Evolutionary conservation across 139 green algal species (phyloP).

Genomic region (Coelastrella sp.): DNA sequence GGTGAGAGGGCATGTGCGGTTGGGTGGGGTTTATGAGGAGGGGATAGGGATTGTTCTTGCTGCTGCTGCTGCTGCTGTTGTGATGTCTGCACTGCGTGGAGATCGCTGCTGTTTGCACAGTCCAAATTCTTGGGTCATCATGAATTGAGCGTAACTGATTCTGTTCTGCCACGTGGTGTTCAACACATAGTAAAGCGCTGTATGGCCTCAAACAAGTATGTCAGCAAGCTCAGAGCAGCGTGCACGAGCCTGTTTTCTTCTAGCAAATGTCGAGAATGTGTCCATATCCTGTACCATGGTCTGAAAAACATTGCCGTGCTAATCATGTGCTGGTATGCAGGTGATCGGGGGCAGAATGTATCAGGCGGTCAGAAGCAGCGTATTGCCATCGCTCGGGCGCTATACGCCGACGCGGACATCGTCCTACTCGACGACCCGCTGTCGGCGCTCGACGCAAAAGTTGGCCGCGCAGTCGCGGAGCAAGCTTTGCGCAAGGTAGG

Average conservation of each 20-base stretch:
- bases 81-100: no score
- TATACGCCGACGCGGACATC: slow-evolving; percentile 70
- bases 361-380: slow-evolving; percentile 88
- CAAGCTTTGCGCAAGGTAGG: not conserved
- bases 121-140: no score
- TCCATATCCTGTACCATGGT: not conserved
- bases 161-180: no score
- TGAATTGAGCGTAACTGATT: no score
- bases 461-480: slow-evolving; percentile 45
- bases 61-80: no score
- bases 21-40: no score
- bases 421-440: slow-evolving; percentile 74
- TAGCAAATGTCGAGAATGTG: not conserved
- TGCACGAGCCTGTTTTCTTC: no score
- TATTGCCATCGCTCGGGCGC: slow-evolving; percentile 83
- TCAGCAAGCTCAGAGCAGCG: no score
- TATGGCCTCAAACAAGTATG: no score
- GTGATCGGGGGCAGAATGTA: slow-evolving; percentile 83
- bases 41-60: no score
- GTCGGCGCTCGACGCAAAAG: slow-evolving; percentile 66
- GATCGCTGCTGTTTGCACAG: no score
- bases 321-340: slow-evolving; percentile 31
- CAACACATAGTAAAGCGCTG: no score
- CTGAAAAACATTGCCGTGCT: not conserved
- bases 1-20: slow-evolving; percentile 53